Base-by-base conservation (phyloP, 305 asterid species). In the Solanum hybrid region DNA sequence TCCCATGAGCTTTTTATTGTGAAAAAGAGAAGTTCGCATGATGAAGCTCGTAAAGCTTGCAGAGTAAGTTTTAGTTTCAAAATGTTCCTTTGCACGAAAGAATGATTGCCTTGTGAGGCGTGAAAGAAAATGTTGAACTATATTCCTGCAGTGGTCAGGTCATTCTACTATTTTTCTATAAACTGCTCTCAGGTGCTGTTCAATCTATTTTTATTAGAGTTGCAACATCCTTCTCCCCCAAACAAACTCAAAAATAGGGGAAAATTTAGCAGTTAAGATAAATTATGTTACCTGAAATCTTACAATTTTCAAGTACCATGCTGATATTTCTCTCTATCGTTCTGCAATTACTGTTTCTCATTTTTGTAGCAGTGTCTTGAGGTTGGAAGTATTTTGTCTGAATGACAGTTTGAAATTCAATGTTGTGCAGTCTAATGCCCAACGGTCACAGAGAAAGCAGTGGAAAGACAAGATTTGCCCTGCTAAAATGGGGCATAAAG, bases 381-480 rank as follows among this genome's bases (percentile, higher is more conserved):
- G 89, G 73, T 76, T 40, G 82, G 20, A 79, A 40, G 26, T 75
- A 24, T 61, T 78, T 28, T 42, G 85, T 76, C 37, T 12, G 74
- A 42, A 40, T 87, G 83, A 75, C 37, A 34, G 85, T 81, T 87
- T 85, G 89, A 85, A 88, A 91, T 93, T 86, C 92, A 74, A 87
- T 91, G 87, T 64, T 75, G 86, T 94, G 94, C 96, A 97, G 99
- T 92, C 96, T 91, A 94, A 89, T 93, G 99, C 95, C 84, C 91
- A 87, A 82, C 93, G 90, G 22, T 92, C 94, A 33, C 96, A 91
- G 90, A 92, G 89, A 91, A 93, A 91, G 90, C 88, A 91, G 81
- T 94, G 98, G 99, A 90, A 89, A 88, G 93, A 90, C 92, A 94
- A 87, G 90, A 88, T 93, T 89, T 96, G 92, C 89, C 83, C 92